Conservation (phyloP, 176 grass and related monocot genomes). For the Avena insularis region DNA sequence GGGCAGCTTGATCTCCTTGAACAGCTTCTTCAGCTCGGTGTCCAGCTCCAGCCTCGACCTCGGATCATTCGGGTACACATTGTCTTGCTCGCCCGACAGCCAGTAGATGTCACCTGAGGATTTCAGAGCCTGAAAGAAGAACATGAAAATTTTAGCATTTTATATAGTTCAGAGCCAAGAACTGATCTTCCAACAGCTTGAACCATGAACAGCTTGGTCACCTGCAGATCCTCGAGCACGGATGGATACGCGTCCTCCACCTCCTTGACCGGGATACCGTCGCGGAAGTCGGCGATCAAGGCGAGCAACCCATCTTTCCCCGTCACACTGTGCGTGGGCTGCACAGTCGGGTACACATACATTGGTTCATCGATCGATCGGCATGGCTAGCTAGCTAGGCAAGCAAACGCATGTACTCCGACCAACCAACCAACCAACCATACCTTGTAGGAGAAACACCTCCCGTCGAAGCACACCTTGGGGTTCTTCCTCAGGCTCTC, state of each 20-base stretch:
- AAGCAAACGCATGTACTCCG: background rate
- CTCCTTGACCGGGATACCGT: background rate
- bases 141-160: background rate
- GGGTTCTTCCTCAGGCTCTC: conserved; percentile 87
- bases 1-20: background rate
- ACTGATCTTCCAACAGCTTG: background rate
- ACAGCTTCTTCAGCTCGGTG: background rate
- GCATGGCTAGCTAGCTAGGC: background rate
- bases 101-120: background rate
- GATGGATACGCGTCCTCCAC: background rate
- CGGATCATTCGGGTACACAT: background rate
- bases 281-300: background rate
- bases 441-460: conserved; percentile 94
- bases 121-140: background rate
- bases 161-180: background rate
- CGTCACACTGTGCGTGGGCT: background rate
- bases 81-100: background rate
- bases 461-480: conserved; percentile 86
- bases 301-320: background rate
- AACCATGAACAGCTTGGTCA: background rate
- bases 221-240: background rate
- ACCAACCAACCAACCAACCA: background rate
- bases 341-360: background rate
- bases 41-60: background rate
- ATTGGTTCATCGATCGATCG: background rate